Conservation (phyloP, 1,284 basidiomycete genomes). For the Cryptococcus floricola region DNA sequence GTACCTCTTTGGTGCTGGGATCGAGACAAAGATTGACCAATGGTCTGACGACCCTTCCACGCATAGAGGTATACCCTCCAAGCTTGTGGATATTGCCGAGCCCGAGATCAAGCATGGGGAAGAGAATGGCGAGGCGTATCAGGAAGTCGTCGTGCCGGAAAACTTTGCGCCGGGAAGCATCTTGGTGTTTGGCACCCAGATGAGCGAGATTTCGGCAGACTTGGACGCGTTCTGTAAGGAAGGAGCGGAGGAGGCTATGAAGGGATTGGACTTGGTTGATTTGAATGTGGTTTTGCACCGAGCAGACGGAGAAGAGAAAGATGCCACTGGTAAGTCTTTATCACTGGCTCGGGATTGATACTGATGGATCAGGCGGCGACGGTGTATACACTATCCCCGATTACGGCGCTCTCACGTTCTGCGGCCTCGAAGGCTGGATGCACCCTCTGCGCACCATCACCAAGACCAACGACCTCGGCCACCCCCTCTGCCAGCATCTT, state of each 20-base stretch:
- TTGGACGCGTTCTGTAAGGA: slow-evolving; percentile 68
- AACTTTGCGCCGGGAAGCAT: slow-evolving; percentile 87
- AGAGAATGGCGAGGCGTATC: slow-evolving; percentile 65
- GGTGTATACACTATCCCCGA: slow-evolving; percentile 76
- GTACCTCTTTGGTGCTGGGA: slow-evolving; percentile 72
- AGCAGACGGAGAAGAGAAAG: slow-evolving; percentile 81
- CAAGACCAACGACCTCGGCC: slow-evolving; percentile 83
- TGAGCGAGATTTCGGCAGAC: slow-evolving; percentile 59
- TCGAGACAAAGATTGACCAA: slow-evolving; percentile 65
- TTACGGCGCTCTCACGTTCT: slow-evolving; percentile 72
- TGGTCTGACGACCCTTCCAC: slow-evolving; percentile 56
- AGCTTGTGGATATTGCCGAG: slow-evolving; percentile 63
- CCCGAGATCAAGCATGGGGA: slow-evolving; percentile 48
- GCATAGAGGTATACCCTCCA: slow-evolving; percentile 70
- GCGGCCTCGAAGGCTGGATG: slow-evolving; percentile 96
- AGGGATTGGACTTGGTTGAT: slow-evolving; percentile 73
- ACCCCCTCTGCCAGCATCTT: slow-evolving; percentile 79
- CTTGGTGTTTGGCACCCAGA: slow-evolving; percentile 80
- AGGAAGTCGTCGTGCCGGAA: slow-evolving; percentile 76
- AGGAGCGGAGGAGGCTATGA: slow-evolving; percentile 68
- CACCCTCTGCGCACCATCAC: slow-evolving; percentile 74
- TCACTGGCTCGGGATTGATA: not conserved
- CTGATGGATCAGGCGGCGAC: slow-evolving; percentile 42
- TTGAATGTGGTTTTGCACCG: slow-evolving; percentile 80
- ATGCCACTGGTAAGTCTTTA: slow-evolving; percentile 59